Conservation (phyloP, 179 eudicot species). For the Beta corolliflora region DNA sequence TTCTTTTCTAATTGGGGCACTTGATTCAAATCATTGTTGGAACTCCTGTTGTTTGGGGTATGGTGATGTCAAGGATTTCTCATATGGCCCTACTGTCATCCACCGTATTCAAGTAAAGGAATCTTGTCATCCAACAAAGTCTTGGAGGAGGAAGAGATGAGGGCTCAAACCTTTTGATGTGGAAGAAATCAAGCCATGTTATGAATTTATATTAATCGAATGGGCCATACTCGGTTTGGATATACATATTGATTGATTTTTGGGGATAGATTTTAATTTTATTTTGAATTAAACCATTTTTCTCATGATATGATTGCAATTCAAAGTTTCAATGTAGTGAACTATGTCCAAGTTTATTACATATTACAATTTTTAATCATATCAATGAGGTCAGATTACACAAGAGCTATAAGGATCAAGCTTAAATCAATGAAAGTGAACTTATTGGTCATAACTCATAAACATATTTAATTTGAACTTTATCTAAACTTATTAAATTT, state of each 20-base stretch:
- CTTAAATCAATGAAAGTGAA: neutral
- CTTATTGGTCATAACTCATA: no score
- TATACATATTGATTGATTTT: conserved; percentile 11
- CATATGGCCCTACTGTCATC: conserved; percentile 22
- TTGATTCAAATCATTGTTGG: neutral
- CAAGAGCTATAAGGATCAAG: neutral
- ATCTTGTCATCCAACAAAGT: conserved; percentile 15
- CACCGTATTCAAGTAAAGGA: conserved; percentile 28
- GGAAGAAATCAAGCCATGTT: conserved; percentile 29
- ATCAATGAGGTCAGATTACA: neutral
- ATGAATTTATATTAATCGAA: neutral
- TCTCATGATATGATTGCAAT: conserved; percentile 6
- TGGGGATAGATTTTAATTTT: neutral
- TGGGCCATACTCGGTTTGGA: conserved; percentile 9
- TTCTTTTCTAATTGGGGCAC: neutral
- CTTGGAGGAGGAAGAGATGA: conserved; percentile 1
- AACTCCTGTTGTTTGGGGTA: neutral
- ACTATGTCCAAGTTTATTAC: neutral
- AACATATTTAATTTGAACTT: no score
- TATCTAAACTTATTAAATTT: no score
- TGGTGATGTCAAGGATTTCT: conserved; percentile 12
- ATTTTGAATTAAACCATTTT: neutral
- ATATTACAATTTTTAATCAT: neutral
- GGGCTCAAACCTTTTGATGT: conserved; percentile 21
- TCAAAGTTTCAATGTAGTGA: neutral